These are phyloP conservation scores for Ophiostoma pallidulum DNA, from an alignment of 2,329 filamentous ascomycete species.

Conservation along the genomic window DNA sequence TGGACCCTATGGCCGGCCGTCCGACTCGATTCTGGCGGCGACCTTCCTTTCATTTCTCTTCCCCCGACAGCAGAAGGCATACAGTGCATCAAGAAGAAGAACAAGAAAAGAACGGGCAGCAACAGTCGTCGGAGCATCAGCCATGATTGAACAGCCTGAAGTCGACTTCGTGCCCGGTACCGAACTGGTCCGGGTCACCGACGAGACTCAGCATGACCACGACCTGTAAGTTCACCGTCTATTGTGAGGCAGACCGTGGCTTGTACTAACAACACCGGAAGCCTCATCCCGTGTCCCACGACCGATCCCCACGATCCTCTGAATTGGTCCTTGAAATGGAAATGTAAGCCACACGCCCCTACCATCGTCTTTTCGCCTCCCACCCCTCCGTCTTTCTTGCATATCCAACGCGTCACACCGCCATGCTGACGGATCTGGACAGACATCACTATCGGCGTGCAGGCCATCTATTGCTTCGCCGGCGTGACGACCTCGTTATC, in stretches of 20 bases:
- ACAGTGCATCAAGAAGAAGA: no score
- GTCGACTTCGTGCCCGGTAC: constrained; percentile 20
- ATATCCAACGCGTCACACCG: constrained; percentile 25
- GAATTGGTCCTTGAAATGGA: constrained; percentile 35
- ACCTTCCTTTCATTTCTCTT: no score
- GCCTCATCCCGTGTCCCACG: constrained; percentile 33
- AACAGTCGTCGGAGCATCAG: neutral
- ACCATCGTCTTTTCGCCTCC: no score
- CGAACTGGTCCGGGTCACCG: constrained; percentile 36
- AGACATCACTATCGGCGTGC: constrained; percentile 29
- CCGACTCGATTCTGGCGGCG: no score
- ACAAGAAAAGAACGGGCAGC: neutral
- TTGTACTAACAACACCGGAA: constrained; percentile 26
- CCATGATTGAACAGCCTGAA: constrained; percentile 3
- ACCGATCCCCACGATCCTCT: constrained; percentile 36
- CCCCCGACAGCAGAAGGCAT: neutral
- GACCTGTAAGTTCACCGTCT: constrained; percentile 21
- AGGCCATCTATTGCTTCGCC: constrained; percentile 45
- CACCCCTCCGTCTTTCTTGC: no score
- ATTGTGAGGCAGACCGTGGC: constrained; percentile 1
- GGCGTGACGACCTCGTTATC: constrained; percentile 36
- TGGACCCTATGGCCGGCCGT: no score
- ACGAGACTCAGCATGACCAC: constrained; percentile 53
- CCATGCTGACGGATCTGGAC: constrained; percentile 21
- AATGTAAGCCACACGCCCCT: constrained; percentile 20